phyloP scores from a whole-genome alignment of 2,329 filamentous ascomycete genomes.

The Alternaria hordeiaustralica region DNA sequence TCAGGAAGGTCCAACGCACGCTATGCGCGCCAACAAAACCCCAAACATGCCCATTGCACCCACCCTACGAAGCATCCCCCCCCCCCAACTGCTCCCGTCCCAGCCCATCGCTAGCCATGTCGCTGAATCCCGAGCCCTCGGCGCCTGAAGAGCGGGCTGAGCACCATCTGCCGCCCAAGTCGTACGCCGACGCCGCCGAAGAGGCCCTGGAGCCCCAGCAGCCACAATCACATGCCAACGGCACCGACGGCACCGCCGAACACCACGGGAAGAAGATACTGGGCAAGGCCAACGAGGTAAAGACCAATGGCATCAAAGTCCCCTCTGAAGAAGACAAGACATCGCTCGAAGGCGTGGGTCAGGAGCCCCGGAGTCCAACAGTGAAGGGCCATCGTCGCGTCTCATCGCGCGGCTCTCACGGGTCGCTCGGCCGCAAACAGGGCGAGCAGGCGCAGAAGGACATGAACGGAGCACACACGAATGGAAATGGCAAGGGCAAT shows the following conservation, averaged over 20 bases:
- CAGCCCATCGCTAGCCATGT: slow-evolving; percentile 39
- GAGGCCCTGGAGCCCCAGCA: slow-evolving; percentile 37
- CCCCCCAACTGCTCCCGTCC: slow-evolving; percentile 2
- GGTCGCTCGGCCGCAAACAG: slow-evolving; percentile 38
- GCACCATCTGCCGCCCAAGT: slow-evolving; percentile 51
- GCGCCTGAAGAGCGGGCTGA: slow-evolving; percentile 48
- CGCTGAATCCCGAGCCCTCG: slow-evolving; percentile 52
- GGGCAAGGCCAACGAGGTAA: slow-evolving; percentile 16
- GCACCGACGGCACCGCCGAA: slow-evolving; percentile 21
- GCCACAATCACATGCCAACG: slow-evolving; percentile 31
- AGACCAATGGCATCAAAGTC: slow-evolving; percentile 21
- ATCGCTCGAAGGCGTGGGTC: slow-evolving; percentile 41
- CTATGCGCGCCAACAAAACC: slow-evolving; percentile 30
- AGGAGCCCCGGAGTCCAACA: slow-evolving; percentile 44
- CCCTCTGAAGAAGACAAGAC: slow-evolving; percentile 16
- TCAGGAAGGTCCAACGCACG: slow-evolving; percentile 27
- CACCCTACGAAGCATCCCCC: slow-evolving; percentile 7
- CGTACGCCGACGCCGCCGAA: slow-evolving; percentile 52
- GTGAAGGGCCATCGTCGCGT: slow-evolving; percentile 37
- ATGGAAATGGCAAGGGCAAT: slow-evolving; percentile 49
- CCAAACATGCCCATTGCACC: slow-evolving; percentile 9
- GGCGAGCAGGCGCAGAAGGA: slow-evolving; percentile 35
- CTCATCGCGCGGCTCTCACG: slow-evolving; percentile 39
- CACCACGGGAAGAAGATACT: slow-evolving; percentile 5
- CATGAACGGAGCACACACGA: slow-evolving; percentile 52